A percentile compares a stretch with the other conserved stretches of the same genome.
Conservation (phyloP, 371 early-diverging fungal genomes). For the Rhizopus delemar region DNA sequence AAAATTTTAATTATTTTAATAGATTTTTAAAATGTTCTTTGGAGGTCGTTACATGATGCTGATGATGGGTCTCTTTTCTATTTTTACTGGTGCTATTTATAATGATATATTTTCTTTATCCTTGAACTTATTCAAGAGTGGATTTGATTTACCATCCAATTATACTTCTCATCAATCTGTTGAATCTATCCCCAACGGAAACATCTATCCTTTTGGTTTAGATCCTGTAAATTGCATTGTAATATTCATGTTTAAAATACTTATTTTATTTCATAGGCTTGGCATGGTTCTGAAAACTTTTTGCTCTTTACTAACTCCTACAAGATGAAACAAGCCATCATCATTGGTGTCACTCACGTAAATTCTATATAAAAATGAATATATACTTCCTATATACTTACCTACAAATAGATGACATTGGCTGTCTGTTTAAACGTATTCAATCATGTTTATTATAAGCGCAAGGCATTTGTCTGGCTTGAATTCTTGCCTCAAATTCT, state of each 20-base stretch:
- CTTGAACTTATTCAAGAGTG: slow-evolving; percentile 76
- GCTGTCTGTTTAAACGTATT: slow-evolving; percentile 91
- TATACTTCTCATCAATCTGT: slow-evolving; percentile 48
- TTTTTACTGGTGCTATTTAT: slow-evolving; percentile 98
- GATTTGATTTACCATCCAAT: slow-evolving; percentile 69
- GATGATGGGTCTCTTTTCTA: slow-evolving; percentile 95
- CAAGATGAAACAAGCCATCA: slow-evolving; percentile 99
- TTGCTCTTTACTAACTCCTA: slow-evolving; percentile 97
- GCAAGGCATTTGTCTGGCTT: slow-evolving; percentile 78
- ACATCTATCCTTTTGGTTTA: slow-evolving; percentile 74
- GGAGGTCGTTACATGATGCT: slow-evolving; percentile 97
- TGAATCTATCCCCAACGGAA: slow-evolving; percentile 43
- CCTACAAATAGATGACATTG: slow-evolving; percentile 77
- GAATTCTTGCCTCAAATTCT: slow-evolving; percentile 96
- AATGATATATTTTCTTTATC: slow-evolving; percentile 96
- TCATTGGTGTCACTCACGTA: slow-evolving; percentile 96
- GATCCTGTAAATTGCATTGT: slow-evolving; percentile 62
- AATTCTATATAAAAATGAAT: slow-evolving; percentile 7
- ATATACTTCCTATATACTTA: not conserved
- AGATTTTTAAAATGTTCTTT: slow-evolving; percentile 88
- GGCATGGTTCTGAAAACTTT: slow-evolving; percentile 94
- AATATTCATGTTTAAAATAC: not conserved
- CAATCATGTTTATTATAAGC: slow-evolving; percentile 89
- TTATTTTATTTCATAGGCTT: slow-evolving; percentile 67
- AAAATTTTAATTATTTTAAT: not conserved